Percentiles rank a stretch among this genome's conserved stretches.
Conservation (phyloP, 108 stramenopile genomes). For the Conticribra guillardii region DNA sequence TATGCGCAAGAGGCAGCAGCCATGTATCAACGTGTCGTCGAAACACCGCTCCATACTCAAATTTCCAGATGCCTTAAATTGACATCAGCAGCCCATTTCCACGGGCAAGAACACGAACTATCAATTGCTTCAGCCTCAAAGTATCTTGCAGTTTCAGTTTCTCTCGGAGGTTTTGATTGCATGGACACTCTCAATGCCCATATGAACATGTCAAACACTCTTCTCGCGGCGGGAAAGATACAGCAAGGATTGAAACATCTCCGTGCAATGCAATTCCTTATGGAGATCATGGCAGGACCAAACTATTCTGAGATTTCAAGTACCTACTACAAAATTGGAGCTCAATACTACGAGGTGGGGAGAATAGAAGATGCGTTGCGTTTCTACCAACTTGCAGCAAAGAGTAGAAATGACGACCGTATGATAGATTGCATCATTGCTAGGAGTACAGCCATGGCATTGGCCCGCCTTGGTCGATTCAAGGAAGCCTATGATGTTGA, state of each 20-base stretch:
- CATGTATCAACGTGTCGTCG: conserved; percentile 81
- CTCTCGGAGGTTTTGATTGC: conserved; percentile 85
- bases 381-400: conserved; percentile 62
- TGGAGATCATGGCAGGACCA: conserved; percentile 87
- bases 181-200: conserved; percentile 63
- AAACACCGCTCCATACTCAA: conserved; percentile 74
- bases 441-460: conserved; percentile 58
- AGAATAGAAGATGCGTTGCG: conserved; percentile 58
- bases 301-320: conserved; percentile 72
- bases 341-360: conserved; percentile 67
- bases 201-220: conserved; percentile 62
- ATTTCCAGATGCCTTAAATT: conserved; percentile 75
- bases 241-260: conserved; percentile 73
- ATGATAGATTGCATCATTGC: conserved; percentile 71
- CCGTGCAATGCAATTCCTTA: conserved; percentile 84
- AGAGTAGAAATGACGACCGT: conserved; percentile 61
- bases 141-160: conserved; percentile 77
- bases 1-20: conserved; percentile 79
- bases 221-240: conserved; percentile 49
- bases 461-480: conserved; percentile 62
- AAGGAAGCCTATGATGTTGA: conserved; percentile 68
- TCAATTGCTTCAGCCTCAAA: conserved; percentile 70
- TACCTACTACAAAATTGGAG: conserved; percentile 85
- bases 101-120: conserved; percentile 68
- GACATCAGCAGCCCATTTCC: conserved; percentile 74